Evolutionary conservation across 2,329 filamentous ascomycete species (phyloP), one percentile per base, ranked within the genome.

Genomic region (Epicoccum nigrum): DNA sequence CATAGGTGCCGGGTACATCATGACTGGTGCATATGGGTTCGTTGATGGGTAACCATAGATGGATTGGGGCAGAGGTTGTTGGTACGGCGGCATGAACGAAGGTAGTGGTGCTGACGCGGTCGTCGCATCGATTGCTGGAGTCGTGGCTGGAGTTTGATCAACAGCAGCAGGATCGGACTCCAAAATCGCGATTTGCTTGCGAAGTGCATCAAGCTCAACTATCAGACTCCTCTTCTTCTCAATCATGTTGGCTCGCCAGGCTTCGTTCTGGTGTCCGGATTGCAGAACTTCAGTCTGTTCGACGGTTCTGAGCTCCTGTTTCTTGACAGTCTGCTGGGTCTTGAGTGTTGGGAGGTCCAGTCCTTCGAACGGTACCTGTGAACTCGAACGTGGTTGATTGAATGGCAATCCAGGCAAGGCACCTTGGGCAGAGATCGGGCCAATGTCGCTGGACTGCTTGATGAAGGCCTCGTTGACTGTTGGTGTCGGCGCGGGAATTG

Each of bases 251-350:
- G 59, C 54, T 38, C 71, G 67, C 68, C 70, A 73, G 8, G 56
- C 54, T 8, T 69, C 63, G n/a, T 53, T 64, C 37, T 73, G 65
- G 12, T 67, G 62, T 25, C 60, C 56, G 7, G 68, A 60, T 53
- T 73, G 67, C 9, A 73, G 48, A 0, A 73, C 67, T 38, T 74
- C 70, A 12, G 67, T 68, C 50, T 73, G 70, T 47, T 74, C 70
- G 4, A 74, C 63, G 7, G 55, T 60, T 6, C 68, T 65, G 34
- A 72, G 69, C 54, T 71, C 68, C 33, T 69, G 63, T 46, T 66
- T 71, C 58, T 68, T 71, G 35, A 63, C 31, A 1, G 56, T 51
- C 25, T 72, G 67, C 41, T 68, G 64, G 16, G 62, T 34, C 45
- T 60, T 68, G 21, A 73, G 60, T 3, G 60, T 56, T 9, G 54